A percentile compares a stretch with the other conserved stretches of the same genome.
These are phyloP conservation scores for Juncus effusus DNA, from an alignment of 176 grass and related monocot species.

Conservation along the genomic window DNA sequence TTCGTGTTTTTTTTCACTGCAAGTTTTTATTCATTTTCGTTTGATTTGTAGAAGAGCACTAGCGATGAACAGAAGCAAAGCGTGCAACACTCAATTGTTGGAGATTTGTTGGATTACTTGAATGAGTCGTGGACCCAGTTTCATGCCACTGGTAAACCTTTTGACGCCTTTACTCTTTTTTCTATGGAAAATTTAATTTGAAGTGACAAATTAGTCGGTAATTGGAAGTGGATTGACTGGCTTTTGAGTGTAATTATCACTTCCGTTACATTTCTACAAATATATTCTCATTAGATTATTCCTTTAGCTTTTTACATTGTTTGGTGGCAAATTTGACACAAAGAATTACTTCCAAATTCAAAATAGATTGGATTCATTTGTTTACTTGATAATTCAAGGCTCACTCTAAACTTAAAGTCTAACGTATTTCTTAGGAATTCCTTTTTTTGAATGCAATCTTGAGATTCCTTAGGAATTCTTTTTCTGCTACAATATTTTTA, in stretches of 20 bases:
- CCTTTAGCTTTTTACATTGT: no score
- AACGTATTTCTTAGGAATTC: background rate
- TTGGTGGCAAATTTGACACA: no score
- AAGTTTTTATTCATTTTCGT: background rate
- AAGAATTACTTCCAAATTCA: no score
- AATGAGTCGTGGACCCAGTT: slow-evolving; percentile 99
- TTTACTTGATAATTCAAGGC: no score
- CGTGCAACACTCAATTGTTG: slow-evolving; percentile 52
- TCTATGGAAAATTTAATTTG: no score
- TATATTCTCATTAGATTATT: no score
- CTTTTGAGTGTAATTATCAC: no score
- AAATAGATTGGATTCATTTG: no score
- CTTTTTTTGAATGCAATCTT: background rate
- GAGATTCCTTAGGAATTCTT: background rate
- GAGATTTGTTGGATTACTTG: slow-evolving; percentile 84
- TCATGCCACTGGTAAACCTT: slow-evolving; percentile 66
- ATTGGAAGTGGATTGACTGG: background rate
- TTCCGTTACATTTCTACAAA: no score
- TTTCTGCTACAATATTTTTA: background rate
- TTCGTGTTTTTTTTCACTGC: background rate
- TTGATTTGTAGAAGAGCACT: slow-evolving; percentile 7
- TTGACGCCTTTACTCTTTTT: background rate
- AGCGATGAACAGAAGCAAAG: slow-evolving; percentile 1
- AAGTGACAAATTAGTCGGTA: background rate
- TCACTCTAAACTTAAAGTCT: background rate